Evolutionary conservation across 2,329 filamentous ascomycete genomes (phyloP).

Genomic region (Sporothrix pseudoabietina): DNA sequence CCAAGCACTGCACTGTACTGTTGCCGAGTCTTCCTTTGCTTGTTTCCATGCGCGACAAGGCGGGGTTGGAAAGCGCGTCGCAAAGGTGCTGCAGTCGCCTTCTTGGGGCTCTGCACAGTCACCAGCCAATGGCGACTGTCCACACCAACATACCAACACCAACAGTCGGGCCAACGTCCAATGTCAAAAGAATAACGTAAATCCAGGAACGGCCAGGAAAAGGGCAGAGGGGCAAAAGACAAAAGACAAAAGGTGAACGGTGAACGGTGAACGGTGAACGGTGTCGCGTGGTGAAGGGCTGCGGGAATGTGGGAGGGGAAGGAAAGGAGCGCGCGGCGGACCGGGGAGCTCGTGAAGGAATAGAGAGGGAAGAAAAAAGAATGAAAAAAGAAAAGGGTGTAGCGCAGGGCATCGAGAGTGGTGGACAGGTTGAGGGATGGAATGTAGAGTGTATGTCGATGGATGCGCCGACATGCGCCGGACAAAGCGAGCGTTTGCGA

Average conservation of each 20-base stretch:
- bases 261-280: background rate
- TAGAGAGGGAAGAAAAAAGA: background rate
- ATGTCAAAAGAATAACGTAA: background rate
- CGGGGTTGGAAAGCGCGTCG: slow-evolving; percentile 28
- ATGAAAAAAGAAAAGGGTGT: slow-evolving; percentile 7
- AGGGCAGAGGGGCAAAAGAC: background rate
- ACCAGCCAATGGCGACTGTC: background rate
- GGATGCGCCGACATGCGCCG: background rate
- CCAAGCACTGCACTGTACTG: background rate
- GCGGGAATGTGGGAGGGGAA: background rate
- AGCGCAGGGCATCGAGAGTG: slow-evolving; percentile 5
- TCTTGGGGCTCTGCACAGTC: background rate
- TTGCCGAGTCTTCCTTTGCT: background rate
- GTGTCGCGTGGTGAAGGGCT: background rate
- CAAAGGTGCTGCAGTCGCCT: background rate
- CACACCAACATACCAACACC: background rate
- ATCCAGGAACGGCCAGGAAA: slow-evolving; percentile 5
- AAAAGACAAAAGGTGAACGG: background rate
- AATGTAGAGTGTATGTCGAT: background rate
- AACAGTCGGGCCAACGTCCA: background rate
- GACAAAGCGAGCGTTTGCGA: background rate
- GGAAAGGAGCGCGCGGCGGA: background rate
- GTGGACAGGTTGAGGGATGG: background rate
- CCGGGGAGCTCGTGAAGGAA: background rate
- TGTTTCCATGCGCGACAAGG: slow-evolving; percentile 14